A percentile compares a stretch with the other conserved stretches of the same genome.
These are phyloP conservation scores for Fraxinus velutina DNA, from an alignment of 305 asterid species.

Conservation along the genomic window DNA sequence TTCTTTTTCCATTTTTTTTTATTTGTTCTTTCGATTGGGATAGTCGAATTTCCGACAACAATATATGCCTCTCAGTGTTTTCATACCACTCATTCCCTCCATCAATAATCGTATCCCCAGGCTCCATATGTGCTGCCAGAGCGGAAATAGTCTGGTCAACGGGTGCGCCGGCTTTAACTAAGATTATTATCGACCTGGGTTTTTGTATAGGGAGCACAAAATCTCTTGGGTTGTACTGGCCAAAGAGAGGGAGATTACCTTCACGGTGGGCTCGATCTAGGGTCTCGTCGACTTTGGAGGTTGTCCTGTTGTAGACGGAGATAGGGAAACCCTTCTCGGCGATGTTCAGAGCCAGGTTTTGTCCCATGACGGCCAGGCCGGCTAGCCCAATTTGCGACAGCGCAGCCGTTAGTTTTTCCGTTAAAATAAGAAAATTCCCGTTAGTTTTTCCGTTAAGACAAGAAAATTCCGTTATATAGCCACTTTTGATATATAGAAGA, in stretches of 20 bases:
- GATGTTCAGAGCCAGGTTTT: conserved; percentile 45
- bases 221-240: conserved; percentile 58
- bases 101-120: conserved; percentile 79
- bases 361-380: conserved; percentile 88
- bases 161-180: conserved; percentile 85
- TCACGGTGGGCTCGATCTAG: conserved; percentile 72
- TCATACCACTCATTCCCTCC: conserved; percentile 97
- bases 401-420: no score
- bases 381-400: conserved; percentile 75
- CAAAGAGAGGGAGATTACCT: conserved; percentile 61
- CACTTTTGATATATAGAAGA: no score
- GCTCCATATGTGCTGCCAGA: conserved; percentile 60
- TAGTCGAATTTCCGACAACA: no score
- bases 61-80: conserved; percentile 69
- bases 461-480: no score
- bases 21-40: no score
- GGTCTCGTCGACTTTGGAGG: conserved; percentile 82
- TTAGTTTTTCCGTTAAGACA: no score
- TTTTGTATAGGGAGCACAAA: conserved; percentile 60
- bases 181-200: conserved; percentile 68
- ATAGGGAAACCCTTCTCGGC: conserved; percentile 89
- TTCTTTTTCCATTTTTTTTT: no score
- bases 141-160: conserved; percentile 82
- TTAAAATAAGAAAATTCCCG: no score
- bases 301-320: conserved; percentile 80